Evolutionary conservation across 169 alveolate genomes (phyloP).

Genomic region (Plasmodium vinckei): DNA sequence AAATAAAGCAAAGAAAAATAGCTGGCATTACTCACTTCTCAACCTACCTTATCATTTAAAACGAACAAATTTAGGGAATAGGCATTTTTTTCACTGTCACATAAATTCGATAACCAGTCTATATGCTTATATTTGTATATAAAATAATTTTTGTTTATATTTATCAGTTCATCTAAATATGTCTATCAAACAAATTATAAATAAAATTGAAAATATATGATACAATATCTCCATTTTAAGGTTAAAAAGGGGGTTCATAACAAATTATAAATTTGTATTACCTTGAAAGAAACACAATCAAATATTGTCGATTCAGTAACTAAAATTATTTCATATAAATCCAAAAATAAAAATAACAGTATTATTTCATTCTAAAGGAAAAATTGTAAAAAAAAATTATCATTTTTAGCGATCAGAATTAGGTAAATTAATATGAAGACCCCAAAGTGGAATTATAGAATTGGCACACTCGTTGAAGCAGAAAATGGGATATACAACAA

Average conservation of each 20-base stretch:
- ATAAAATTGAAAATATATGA: neutral
- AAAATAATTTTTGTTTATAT: slow-evolving; percentile 46
- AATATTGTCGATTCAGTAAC: slow-evolving; percentile 47
- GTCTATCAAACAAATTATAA: neutral
- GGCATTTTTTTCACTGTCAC: slow-evolving; percentile 47
- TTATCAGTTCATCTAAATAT: slow-evolving; percentile 34
- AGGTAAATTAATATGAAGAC: too few species aligned
- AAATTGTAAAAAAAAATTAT: neutral
- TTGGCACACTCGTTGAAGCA: too few species aligned
- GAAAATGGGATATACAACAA: too few species aligned
- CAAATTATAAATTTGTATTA: neutral
- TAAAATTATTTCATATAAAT: slow-evolving; percentile 40
- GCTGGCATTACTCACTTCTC: too few species aligned
- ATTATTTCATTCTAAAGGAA: slow-evolving; percentile 49
- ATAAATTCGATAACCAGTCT: slow-evolving; percentile 38
- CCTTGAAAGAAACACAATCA: slow-evolving; percentile 69
- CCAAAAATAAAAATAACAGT: slow-evolving; percentile 48
- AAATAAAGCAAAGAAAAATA: too few species aligned
- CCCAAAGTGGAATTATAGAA: too few species aligned
- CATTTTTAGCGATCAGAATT: neutral
- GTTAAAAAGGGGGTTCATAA: neutral
- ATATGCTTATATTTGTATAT: slow-evolving; percentile 65
- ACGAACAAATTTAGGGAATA: slow-evolving; percentile 59
- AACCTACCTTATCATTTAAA: slow-evolving; percentile 44
- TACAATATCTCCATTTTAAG: neutral